phyloP scores from a whole-genome alignment of 306 rosid genomes.

The Sicyos baderoa region DNA sequence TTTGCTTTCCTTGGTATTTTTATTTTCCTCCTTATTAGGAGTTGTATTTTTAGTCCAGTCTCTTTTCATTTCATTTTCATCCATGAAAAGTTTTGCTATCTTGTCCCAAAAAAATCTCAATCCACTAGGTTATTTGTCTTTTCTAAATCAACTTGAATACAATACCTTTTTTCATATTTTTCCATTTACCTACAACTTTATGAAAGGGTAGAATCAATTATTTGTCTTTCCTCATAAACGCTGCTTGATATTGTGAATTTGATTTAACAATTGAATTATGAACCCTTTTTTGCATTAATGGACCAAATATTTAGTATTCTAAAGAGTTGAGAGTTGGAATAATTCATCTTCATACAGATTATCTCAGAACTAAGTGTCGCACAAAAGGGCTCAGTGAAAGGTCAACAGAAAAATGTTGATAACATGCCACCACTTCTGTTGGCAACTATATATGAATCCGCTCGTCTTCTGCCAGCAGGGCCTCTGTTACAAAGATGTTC shows the following conservation, averaged over 20 bases:
- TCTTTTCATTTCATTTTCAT: too few species aligned
- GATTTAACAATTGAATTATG: neutral
- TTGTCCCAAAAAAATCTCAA: neutral
- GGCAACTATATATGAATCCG: slow-evolving; percentile 72
- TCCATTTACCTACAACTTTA: neutral
- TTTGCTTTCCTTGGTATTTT: too few species aligned
- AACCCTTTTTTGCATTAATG: neutral
- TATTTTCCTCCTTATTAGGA: too few species aligned
- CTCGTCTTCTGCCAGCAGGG: slow-evolving; percentile 59
- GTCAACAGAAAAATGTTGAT: slow-evolving; percentile 39
- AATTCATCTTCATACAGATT: slow-evolving; percentile 41
- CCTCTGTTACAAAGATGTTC: slow-evolving; percentile 80
- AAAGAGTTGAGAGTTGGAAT: neutral
- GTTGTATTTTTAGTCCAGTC: too few species aligned
- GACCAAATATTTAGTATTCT: slow-evolving; percentile 10
- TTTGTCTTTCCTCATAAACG: neutral
- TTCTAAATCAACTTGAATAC: slow-evolving; percentile 1
- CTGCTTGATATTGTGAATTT: neutral
- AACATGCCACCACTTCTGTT: slow-evolving; percentile 54
- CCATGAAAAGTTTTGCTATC: too few species aligned
- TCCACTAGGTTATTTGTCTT: neutral
- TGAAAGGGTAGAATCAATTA: neutral
- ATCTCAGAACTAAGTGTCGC: slow-evolving; percentile 43
- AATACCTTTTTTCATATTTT: neutral
- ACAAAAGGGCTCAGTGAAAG: slow-evolving; percentile 31